Conservation (phyloP, 1,284 basidiomycete species). For the Pseudozyma tsukubaensis region DNA sequence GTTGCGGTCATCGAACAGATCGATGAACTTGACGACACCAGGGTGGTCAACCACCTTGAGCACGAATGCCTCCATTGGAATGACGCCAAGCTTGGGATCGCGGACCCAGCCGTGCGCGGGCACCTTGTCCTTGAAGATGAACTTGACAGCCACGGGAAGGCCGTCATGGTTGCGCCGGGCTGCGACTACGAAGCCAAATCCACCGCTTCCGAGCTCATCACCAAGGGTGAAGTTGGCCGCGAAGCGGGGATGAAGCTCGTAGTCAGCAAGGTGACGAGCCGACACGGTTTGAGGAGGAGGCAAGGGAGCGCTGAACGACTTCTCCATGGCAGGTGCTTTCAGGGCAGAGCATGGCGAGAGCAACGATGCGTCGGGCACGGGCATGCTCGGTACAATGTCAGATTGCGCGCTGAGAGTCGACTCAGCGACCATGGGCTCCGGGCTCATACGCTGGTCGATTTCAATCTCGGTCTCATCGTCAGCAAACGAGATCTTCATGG, state of each 20-base stretch:
- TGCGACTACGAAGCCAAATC: conserved; percentile 84
- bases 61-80: conserved; percentile 85
- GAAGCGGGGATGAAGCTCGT: conserved; percentile 78
- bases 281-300: conserved; percentile 54
- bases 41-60: conserved; percentile 80
- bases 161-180: conserved; percentile 63
- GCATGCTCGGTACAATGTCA: conserved; percentile 12
- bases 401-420: conserved; percentile 12
- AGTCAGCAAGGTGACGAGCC: conserved; percentile 55
- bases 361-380: conserved; percentile 27
- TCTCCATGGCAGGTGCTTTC: conserved; percentile 66
- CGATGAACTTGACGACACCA: conserved; percentile 83
- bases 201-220: conserved; percentile 84
- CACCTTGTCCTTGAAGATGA: conserved; percentile 86
- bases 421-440: conserved; percentile 29
- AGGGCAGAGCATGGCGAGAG: conserved; percentile 41
- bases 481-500: conserved; percentile 51
- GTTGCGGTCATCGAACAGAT: conserved; percentile 81
- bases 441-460: conserved; percentile 34
- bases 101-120: conserved; percentile 82
- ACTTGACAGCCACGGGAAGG: conserved; percentile 90
- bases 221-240: conserved; percentile 76
- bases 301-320: conserved; percentile 54
- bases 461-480: conserved; percentile 38
- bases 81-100: conserved; percentile 70